phyloP scores from a whole-genome alignment of 139 green algal genomes.

The Microglena sp. region DNA sequence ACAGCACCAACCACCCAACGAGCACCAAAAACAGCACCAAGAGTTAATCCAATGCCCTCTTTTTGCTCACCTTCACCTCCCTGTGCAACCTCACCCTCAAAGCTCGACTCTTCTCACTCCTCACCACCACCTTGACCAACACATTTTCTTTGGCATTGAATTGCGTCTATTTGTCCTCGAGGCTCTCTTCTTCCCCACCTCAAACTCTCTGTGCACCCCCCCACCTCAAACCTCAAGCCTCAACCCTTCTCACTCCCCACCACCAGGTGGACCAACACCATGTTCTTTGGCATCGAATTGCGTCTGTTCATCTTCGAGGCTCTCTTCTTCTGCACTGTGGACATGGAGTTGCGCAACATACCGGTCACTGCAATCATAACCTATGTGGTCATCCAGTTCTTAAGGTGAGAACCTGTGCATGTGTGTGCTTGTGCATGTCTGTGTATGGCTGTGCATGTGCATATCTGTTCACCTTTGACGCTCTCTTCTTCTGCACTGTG shows the following conservation, averaged over 20 bases:
- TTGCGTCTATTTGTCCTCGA: conserved; percentile 34
- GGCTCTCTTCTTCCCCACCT: conserved; percentile 37
- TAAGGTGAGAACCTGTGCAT: too few relatives aligned
- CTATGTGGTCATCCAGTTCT: conserved; percentile 11
- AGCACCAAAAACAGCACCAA: too few relatives aligned
- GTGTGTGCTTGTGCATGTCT: too few relatives aligned
- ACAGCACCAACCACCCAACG: too few relatives aligned
- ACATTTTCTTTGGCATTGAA: conserved; percentile 36
- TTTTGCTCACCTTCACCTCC: too few relatives aligned
- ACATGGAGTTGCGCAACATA: conserved; percentile 18
- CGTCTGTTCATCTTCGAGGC: conserved; percentile 37
- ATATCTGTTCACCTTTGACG: conserved; percentile 39
- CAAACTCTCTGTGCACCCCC: too few relatives aligned
- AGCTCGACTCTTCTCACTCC: too few relatives aligned
- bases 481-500: conserved; percentile 36
- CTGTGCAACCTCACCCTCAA: too few relatives aligned
- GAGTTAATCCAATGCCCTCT: too few relatives aligned
- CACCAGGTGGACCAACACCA: conserved; percentile 24
- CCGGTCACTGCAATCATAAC: conserved; percentile 24
- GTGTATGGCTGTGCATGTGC: too few relatives aligned
- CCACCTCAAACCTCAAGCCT: too few relatives aligned
- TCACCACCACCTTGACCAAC: conserved; percentile 19
- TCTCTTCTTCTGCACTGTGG: conserved; percentile 35
- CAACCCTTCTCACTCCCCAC: too few relatives aligned
- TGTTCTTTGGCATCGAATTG: conserved; percentile 37